Evolutionary conservation across 768 basidiomycete species (phyloP).

Genomic region (Boletus pseudopeckii): DNA sequence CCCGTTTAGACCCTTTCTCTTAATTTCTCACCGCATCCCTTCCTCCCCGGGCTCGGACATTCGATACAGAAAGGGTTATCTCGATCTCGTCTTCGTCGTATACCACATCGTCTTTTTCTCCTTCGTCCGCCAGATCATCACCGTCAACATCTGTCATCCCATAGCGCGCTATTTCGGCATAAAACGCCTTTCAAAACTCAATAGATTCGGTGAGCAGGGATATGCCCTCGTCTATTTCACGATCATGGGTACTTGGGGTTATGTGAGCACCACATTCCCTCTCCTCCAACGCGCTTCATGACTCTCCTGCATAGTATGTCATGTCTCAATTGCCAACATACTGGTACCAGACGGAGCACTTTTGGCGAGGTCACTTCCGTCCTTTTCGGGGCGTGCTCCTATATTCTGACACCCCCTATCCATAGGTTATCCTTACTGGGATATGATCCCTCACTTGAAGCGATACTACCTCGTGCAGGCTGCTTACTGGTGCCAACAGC

Average conservation of each 20-base stretch:
- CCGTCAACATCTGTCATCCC: constrained; percentile 60
- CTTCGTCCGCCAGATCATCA: constrained; percentile 74
- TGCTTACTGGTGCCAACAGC: constrained; percentile 93
- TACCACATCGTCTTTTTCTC: constrained; percentile 90
- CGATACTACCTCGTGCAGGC: constrained; percentile 91
- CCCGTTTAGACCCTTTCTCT: constrained; percentile 70
- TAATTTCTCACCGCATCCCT: constrained; percentile 64
- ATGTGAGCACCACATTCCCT: constrained; percentile 46
- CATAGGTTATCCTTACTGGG: constrained; percentile 84
- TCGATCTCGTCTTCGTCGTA: constrained; percentile 74
- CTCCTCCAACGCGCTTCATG: background rate
- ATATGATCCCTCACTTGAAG: constrained; percentile 83
- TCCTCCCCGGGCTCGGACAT: constrained; percentile 50
- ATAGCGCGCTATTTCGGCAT: constrained; percentile 73
- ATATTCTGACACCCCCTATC: background rate
- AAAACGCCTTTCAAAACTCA: constrained; percentile 59
- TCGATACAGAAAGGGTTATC: constrained; percentile 67
- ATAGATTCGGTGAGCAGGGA: constrained; percentile 87
- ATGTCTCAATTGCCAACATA: constrained; percentile 80
- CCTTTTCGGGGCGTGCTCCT: background rate
- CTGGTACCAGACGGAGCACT: constrained; percentile 81
- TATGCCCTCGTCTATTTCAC: constrained; percentile 84
- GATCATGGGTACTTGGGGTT: constrained; percentile 68
- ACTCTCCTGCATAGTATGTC: constrained; percentile 51
- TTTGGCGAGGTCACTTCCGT: constrained; percentile 68